Conservation (phyloP, 352 stramenopile species). For the Pilasporangium apinafurcum region DNA sequence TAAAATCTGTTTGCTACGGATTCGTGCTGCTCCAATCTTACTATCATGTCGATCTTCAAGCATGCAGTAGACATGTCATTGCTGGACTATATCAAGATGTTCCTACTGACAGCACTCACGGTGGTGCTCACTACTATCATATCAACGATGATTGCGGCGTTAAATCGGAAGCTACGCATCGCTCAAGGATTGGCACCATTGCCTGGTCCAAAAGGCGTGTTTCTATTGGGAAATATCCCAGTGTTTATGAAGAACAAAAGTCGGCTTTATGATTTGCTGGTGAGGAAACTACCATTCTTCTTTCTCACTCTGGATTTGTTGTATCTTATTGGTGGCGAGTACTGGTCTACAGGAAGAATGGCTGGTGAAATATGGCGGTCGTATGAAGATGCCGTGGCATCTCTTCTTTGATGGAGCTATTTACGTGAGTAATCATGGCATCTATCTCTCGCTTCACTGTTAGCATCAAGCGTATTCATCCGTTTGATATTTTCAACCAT, state of each 20-base stretch:
- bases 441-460: not conserved
- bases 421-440: conserved; percentile 42
- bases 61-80: too few species aligned
- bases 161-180: conserved; percentile 5
- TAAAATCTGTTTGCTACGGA: too few species aligned
- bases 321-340: not conserved
- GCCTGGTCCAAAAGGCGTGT: conserved; percentile 1
- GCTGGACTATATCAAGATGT: too few species aligned
- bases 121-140: not conserved
- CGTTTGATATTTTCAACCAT: not conserved
- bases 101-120: not conserved
- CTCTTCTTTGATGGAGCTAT: conserved; percentile 59
- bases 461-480: not conserved
- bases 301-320: not conserved
- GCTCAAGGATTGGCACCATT: conserved; percentile 2
- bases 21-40: too few species aligned
- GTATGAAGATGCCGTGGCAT: conserved; percentile 65
- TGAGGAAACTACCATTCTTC: not conserved
- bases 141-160: not conserved
- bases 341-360: conserved; percentile 18
- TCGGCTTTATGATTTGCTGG: conserved; percentile 11
- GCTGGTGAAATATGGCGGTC: conserved; percentile 28
- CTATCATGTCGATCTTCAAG: too few species aligned
- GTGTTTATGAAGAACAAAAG: conserved; percentile 4
- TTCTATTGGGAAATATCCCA: conserved; percentile 4